Percentiles rank a stretch among this genome's conserved stretches.
These are phyloP conservation scores for Angomonas ambiguus DNA, from an alignment of 208 protist species.

Conservation along the genomic window DNA sequence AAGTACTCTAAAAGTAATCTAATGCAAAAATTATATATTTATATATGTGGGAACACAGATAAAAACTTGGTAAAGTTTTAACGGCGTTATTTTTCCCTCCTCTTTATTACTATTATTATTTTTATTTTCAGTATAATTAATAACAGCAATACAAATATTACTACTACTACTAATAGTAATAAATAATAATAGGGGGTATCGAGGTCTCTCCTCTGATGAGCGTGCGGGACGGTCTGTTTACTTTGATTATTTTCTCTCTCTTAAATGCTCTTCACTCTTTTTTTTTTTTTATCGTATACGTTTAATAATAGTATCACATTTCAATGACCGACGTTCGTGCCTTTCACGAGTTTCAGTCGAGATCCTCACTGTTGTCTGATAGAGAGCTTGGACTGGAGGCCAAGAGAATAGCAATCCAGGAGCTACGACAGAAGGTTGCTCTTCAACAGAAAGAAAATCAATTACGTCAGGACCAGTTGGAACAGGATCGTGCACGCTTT, in stretches of 20 bases:
- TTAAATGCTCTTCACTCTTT: constrained; percentile 1
- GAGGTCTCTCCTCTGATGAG: no score
- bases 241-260: constrained; percentile 1
- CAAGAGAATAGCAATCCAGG: constrained; percentile 49
- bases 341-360: constrained; percentile 65
- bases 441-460: constrained; percentile 39
- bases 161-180: not conserved
- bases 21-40: no score
- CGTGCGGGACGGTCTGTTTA: not conserved
- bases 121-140: no score
- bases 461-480: constrained; percentile 52
- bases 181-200: no score
- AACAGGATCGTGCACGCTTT: constrained; percentile 35
- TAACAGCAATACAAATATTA: not conserved
- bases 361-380: constrained; percentile 55
- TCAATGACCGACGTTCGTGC: constrained; percentile 41
- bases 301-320: no score
- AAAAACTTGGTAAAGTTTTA: no score
- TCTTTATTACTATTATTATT: no score
- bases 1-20: no score
- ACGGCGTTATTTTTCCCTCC: no score
- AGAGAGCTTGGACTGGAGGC: constrained; percentile 59
- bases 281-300: not conserved
- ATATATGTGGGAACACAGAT: no score
- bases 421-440: constrained; percentile 54